Percentiles rank a stretch among this genome's conserved stretches.
phyloP scores from a whole-genome alignment of 495 filamentous ascomycete species.

The Aspergillus sclerotioniger region DNA sequence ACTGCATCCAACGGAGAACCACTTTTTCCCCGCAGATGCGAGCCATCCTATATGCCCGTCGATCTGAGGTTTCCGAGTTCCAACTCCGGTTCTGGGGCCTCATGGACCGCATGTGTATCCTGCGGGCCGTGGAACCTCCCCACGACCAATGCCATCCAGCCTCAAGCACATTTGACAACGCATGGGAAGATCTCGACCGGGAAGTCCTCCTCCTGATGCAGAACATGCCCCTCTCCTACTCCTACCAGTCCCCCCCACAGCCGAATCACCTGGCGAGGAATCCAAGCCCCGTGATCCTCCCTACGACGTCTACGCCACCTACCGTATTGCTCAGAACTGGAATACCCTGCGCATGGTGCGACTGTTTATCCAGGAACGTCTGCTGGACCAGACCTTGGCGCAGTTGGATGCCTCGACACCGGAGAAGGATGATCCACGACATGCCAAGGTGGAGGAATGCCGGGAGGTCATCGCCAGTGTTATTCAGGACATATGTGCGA shows the following conservation, averaged over 20 bases:
- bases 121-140: background rate
- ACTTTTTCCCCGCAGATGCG: background rate
- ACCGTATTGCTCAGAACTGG: background rate
- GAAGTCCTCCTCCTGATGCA: background rate
- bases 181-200: background rate
- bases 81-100: slow-evolving; percentile 1
- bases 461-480: background rate
- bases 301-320: background rate
- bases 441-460: background rate
- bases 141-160: too few species aligned
- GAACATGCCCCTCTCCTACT: background rate
- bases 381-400: background rate
- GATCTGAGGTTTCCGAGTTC: background rate
- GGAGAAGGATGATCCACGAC: background rate
- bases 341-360: background rate
- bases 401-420: background rate
- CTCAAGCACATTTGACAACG: background rate
- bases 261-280: background rate
- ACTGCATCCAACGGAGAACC: background rate
- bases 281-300: background rate
- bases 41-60: background rate
- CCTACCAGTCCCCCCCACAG: background rate
- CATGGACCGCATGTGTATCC: background rate
- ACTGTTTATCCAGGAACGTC: background rate
- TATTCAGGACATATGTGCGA: background rate